Conservation (phyloP, 345 rosid species). For the Populus alba region DNA sequence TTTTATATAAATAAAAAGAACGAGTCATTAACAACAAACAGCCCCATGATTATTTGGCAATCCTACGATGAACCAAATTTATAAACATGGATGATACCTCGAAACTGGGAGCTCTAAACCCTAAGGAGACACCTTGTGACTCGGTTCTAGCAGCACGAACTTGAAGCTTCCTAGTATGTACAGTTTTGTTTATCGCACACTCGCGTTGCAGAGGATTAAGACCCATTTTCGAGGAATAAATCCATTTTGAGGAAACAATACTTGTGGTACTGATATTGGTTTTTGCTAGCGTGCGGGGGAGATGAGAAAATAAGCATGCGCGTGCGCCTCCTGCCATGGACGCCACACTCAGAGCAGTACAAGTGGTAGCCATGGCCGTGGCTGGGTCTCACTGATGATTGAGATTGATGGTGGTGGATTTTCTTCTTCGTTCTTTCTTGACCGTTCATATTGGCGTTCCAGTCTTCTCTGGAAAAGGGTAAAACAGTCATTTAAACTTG, state of each 20-base stretch:
- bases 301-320: constrained; percentile 7
- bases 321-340: constrained; percentile 15
- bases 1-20: neutral
- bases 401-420: neutral
- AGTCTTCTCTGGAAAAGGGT: neutral
- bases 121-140: constrained; percentile 56
- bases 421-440: neutral
- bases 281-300: constrained; percentile 9
- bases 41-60: neutral
- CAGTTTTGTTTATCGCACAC: constrained; percentile 10
- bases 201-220: constrained; percentile 29
- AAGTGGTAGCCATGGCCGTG: constrained; percentile 33
- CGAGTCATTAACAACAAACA: neutral
- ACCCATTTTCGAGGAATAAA: constrained; percentile 16
- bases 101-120: constrained; percentile 64
- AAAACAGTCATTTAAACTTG: neutral
- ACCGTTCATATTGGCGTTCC: neutral
- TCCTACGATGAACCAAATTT: neutral
- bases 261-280: neutral
- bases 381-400: no score
- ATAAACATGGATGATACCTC: constrained; percentile 37
- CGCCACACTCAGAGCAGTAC: constrained; percentile 16
- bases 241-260: constrained; percentile 10
- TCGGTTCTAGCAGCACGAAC: constrained; percentile 64
- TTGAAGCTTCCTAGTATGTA: constrained; percentile 29